phyloP scores from a whole-genome alignment of 768 basidiomycete genomes.

The Fistulinella prunicolor region DNA sequence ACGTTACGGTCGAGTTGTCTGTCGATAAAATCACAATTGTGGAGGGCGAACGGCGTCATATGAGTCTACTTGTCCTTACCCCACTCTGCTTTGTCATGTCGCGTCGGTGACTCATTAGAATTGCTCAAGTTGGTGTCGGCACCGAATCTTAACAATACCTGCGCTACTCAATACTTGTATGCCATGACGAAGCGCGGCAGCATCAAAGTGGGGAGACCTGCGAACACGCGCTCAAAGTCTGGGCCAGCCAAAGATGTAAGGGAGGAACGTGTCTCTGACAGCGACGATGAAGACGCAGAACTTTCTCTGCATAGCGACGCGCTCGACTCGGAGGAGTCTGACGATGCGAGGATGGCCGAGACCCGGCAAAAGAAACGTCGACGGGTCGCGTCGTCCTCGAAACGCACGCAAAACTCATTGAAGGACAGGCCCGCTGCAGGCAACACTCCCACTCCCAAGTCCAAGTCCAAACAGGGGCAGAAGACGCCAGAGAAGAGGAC shows the following conservation, averaged over 20 bases:
- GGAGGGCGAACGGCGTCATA: no score
- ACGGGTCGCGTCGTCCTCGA: constrained; percentile 25
- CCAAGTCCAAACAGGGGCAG: constrained; percentile 17
- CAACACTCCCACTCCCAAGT: constrained; percentile 4
- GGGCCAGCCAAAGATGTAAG: constrained; percentile 5
- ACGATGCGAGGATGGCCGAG: constrained; percentile 13
- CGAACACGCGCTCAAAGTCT: constrained; percentile 1
- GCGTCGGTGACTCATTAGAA: no score
- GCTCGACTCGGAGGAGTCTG: constrained; percentile 39
- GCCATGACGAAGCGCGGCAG: constrained; percentile 18
- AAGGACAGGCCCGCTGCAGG: neutral
- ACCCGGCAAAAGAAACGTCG: constrained; percentile 19
- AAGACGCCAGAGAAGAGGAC: constrained; percentile 16
- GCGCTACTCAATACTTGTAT: no score
- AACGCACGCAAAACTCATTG: constrained; percentile 25
- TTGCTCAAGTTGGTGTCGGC: no score
- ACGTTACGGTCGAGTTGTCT: no score
- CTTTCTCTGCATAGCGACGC: constrained; percentile 41
- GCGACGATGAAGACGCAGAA: constrained; percentile 13
- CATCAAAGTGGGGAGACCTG: constrained; percentile 4
- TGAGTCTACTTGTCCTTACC: no score
- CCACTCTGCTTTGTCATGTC: no score
- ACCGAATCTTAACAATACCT: no score
- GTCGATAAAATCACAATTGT: no score
- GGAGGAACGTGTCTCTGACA: constrained; percentile 10